These are phyloP conservation scores for Penicillium turbatum DNA, from an alignment of 495 filamentous ascomycete genomes.

Conservation along the genomic window DNA sequence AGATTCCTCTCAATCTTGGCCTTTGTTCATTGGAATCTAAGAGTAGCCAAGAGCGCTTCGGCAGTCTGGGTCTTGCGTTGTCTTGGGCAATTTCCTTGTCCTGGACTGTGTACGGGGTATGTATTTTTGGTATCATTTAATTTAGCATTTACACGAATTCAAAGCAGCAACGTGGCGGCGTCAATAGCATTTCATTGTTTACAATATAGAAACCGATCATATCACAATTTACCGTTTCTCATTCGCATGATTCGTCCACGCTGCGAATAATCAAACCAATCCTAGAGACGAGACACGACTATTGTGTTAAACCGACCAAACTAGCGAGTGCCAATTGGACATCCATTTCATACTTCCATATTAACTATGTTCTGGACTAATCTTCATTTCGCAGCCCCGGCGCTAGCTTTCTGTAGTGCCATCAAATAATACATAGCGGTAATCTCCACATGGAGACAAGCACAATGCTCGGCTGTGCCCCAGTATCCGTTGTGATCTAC, in stretches of 20 bases:
- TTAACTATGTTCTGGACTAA: no score
- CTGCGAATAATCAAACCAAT: background rate
- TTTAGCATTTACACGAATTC: background rate
- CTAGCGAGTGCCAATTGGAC: background rate
- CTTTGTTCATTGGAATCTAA: background rate
- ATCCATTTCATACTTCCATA: background rate
- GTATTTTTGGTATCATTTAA: background rate
- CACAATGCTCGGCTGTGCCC: background rate
- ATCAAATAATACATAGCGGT: background rate
- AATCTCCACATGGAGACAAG: slow-evolving; percentile 2
- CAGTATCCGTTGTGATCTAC: slow-evolving; percentile 1
- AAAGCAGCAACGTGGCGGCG: background rate
- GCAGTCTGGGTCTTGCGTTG: slow-evolving; percentile 8
- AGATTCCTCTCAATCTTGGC: slow-evolving; percentile 20
- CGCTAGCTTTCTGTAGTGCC: background rate
- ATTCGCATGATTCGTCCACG: no score
- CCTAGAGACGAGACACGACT: no score
- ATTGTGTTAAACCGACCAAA: no score
- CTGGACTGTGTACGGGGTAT: background rate
- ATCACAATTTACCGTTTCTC: no score
- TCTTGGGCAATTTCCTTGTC: background rate
- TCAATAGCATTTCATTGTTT: background rate
- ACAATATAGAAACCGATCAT: no score
- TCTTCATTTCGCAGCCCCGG: background rate
- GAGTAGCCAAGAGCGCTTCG: background rate